These are phyloP conservation scores for Klebsormidium nitens DNA, from an alignment of 139 green algal genomes.

Conservation along the genomic window DNA sequence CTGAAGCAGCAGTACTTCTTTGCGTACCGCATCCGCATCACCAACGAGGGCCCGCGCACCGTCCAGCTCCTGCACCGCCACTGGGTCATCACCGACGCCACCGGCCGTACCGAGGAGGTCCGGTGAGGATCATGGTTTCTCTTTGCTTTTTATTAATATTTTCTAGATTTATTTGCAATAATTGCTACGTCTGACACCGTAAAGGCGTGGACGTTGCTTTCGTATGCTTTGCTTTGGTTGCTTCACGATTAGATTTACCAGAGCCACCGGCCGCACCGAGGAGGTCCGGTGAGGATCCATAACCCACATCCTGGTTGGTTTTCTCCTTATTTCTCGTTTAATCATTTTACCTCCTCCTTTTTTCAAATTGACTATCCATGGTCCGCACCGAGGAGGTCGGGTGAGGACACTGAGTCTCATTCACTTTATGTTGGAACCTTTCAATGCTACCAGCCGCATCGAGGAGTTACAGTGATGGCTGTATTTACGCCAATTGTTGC, in stretches of 20 bases:
- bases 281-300: conserved; percentile 49
- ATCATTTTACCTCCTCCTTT: conserved; percentile 4
- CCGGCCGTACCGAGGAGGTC: conserved; percentile 55
- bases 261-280: conserved; percentile 49
- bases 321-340: background rate
- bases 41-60: conserved; percentile 33
- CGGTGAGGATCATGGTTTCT: conserved; percentile 11
- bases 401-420: background rate
- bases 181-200: background rate
- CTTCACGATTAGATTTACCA: conserved; percentile 13
- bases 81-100: conserved; percentile 57
- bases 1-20: conserved; percentile 50
- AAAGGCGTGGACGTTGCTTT: no score
- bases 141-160: conserved; percentile 11
- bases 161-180: background rate
- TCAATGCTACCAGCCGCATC: conserved; percentile 43
- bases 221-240: background rate
- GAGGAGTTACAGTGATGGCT: no score
- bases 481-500: no score
- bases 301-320: no score
- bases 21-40: conserved; percentile 54
- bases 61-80: conserved; percentile 51
- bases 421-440: background rate
- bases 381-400: no score
- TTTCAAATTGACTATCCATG: background rate